Evolutionary conservation across 2,329 filamentous ascomycete genomes (phyloP).

Genomic region (Sporothrix mexicana): DNA sequence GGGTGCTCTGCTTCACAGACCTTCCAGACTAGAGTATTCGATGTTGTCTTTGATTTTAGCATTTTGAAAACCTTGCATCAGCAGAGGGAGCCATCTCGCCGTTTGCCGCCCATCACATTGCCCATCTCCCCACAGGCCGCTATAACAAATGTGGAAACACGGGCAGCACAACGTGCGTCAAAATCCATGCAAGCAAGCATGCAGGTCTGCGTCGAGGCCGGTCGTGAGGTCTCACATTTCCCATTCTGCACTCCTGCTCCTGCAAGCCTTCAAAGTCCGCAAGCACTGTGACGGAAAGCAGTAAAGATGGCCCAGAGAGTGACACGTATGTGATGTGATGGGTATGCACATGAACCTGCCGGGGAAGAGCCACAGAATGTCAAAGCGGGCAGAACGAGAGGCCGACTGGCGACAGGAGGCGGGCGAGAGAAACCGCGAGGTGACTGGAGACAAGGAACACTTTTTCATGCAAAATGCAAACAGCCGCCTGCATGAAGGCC

Average conservation of each 20-base stretch:
- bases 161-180: conserved; percentile 18
- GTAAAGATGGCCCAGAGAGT: not conserved
- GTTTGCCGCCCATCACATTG: not conserved
- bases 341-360: not conserved
- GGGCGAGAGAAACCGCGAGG: no score
- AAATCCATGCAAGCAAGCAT: conserved; percentile 13
- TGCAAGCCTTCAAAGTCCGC: not conserved
- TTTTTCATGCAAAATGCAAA: not conserved
- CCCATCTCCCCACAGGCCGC: not conserved
- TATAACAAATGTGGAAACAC: not conserved
- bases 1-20: no score
- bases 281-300: not conserved
- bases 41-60: no score
- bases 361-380: not conserved
- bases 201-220: not conserved
- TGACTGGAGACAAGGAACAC: no score
- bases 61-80: not conserved
- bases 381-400: not conserved
- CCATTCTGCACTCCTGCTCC: not conserved
- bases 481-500: not conserved
- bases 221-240: no score
- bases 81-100: not conserved
- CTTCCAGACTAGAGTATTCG: no score
- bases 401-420: not conserved
- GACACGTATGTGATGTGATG: conserved; percentile 12